Percentiles rank a stretch among this genome's conserved stretches.
phyloP scores from a whole-genome alignment of 805 yeast genomes.

The Candida tibetensis region DNA sequence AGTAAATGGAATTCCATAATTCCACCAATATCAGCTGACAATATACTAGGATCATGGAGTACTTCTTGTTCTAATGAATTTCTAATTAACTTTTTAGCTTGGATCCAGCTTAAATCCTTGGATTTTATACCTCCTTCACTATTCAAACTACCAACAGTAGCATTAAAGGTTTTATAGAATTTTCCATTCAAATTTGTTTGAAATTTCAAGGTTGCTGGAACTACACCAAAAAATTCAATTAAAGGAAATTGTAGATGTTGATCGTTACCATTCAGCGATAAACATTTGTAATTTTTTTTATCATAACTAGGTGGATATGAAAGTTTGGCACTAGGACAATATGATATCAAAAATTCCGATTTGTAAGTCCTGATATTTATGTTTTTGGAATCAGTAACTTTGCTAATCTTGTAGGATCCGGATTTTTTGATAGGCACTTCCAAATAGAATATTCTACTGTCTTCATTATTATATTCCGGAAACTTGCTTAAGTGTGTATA shows the following conservation, averaged over 20 bases:
- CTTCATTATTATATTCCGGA: conserved; percentile 25
- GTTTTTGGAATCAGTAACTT: conserved; percentile 64
- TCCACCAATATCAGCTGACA: conserved; percentile 19
- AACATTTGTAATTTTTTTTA: conserved; percentile 50
- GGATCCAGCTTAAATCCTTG: conserved; percentile 38
- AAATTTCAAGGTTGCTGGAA: conserved; percentile 50
- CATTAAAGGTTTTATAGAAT: conserved; percentile 19
- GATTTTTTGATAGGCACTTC: conserved; percentile 64
- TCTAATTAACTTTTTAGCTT: conserved; percentile 22
- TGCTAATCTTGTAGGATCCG: conserved; percentile 72
- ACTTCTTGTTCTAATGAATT: conserved; percentile 36
- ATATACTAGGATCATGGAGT: conserved; percentile 23
- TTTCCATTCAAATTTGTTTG: conserved; percentile 26
- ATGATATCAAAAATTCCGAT: conserved; percentile 62
- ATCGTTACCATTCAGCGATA: conserved; percentile 44
- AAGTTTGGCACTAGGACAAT: conserved; percentile 74
- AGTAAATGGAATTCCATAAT: conserved; percentile 33
- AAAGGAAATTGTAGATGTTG: conserved; percentile 36
- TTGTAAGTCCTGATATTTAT: conserved; percentile 58
- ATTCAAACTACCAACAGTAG: conserved; percentile 15
- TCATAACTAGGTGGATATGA: conserved; percentile 28
- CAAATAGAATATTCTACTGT: conserved; percentile 50
- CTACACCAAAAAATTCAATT: conserved; percentile 67
- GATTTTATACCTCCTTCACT: background rate
- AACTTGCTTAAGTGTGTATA: conserved; percentile 27